These are phyloP conservation scores for Penicillium sp. DNA, from an alignment of 2,329 filamentous ascomycete genomes.

Conservation along the genomic window DNA sequence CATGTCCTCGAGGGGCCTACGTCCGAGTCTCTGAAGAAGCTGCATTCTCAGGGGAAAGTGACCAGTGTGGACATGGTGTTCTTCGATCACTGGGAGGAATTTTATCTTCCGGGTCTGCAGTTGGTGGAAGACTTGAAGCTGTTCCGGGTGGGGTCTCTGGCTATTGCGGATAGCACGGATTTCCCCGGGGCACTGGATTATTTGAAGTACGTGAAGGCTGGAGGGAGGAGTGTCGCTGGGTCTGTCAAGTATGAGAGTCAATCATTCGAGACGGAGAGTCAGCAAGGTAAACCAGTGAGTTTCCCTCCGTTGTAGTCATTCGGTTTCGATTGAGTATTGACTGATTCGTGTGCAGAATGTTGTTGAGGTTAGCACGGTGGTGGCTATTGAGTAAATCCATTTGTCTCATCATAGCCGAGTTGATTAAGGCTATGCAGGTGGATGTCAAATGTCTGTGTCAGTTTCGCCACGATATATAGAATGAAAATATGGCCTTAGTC, in stretches of 20 bases:
- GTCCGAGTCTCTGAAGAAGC: conserved; percentile 36
- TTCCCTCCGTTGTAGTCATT: background rate
- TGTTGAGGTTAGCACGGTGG: conserved; percentile 31
- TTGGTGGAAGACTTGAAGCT: conserved; percentile 43
- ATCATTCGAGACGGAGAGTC: conserved; percentile 18
- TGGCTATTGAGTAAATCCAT: conserved; percentile 23
- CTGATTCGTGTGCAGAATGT: conserved; percentile 22
- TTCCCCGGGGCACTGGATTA: conserved; percentile 51
- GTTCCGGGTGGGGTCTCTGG: conserved; percentile 39
- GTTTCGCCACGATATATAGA: background rate
- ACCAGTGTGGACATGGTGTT: conserved; percentile 45
- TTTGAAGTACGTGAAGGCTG: conserved; percentile 46
- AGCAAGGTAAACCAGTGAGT: conserved; percentile 23
- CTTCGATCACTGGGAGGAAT: conserved; percentile 45
- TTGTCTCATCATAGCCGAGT: background rate
- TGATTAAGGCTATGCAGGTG: background rate
- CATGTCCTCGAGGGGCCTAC: conserved; percentile 44
- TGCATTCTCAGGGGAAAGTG: conserved; percentile 37
- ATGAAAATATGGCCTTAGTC: background rate
- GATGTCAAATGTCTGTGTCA: background rate
- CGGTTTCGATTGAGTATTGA: background rate
- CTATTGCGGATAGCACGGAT: conserved; percentile 50
- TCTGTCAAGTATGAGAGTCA: conserved; percentile 36
- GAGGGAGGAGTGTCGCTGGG: conserved; percentile 25
- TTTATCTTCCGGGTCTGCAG: conserved; percentile 46